Evolutionary conservation across 2,329 filamentous ascomycete species (phyloP).

Genomic region (Xylariaceae sp.): DNA sequence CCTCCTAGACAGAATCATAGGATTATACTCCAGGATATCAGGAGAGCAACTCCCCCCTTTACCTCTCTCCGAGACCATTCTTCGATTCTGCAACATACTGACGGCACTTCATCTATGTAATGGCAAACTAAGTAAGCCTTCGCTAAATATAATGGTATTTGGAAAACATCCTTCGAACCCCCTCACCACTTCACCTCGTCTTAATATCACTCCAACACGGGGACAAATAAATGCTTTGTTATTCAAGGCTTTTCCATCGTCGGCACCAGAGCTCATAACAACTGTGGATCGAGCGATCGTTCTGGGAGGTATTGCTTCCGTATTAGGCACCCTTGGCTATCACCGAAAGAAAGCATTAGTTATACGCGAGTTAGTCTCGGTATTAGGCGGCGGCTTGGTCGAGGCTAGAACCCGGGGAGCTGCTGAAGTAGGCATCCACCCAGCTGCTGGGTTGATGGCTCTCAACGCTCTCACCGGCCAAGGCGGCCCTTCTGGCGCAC

Average conservation of each 20-base stretch:
- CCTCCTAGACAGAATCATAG: slow-evolving; percentile 68
- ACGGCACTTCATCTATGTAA: slow-evolving; percentile 62
- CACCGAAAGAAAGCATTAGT: slow-evolving; percentile 90
- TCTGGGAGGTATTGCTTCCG: slow-evolving; percentile 79
- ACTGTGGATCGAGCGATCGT: slow-evolving; percentile 74
- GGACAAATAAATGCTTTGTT: slow-evolving; percentile 62
- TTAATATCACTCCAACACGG: slow-evolving; percentile 54
- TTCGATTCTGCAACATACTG: slow-evolving; percentile 69
- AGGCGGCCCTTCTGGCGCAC: slow-evolving; percentile 47
- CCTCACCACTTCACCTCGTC: slow-evolving; percentile 49
- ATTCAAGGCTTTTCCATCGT: slow-evolving; percentile 67
- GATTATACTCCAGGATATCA: slow-evolving; percentile 67
- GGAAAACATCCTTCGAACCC: slow-evolving; percentile 52
- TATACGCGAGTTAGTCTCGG: slow-evolving; percentile 76
- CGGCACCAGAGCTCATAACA: slow-evolving; percentile 62
- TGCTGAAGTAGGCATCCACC: slow-evolving; percentile 94
- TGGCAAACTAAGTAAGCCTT: slow-evolving; percentile 58
- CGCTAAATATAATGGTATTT: slow-evolving; percentile 62
- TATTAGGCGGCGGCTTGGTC: slow-evolving; percentile 78
- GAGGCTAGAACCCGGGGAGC: slow-evolving; percentile 90
- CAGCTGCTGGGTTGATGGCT: slow-evolving; percentile 78
- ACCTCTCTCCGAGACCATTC: slow-evolving; percentile 66
- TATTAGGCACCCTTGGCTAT: slow-evolving; percentile 74
- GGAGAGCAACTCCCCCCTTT: slow-evolving; percentile 68
- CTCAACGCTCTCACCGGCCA: slow-evolving; percentile 55